Conservation (phyloP, 441 rosid genomes). For the Arabidopsis hybrid region DNA sequence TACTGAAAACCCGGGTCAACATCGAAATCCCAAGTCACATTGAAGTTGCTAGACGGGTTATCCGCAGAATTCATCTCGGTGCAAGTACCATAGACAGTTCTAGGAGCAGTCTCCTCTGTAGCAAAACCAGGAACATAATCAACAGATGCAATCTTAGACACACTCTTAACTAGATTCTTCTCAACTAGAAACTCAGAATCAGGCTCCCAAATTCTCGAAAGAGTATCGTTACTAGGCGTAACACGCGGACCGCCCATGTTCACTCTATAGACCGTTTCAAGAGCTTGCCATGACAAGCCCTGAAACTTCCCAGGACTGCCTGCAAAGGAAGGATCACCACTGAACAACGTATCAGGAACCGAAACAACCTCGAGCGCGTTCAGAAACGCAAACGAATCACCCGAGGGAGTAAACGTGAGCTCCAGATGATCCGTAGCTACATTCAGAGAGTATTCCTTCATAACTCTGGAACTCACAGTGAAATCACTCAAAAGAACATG, state of each 20-base stretch:
- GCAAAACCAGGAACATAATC: conserved; percentile 54
- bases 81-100: conserved; percentile 71
- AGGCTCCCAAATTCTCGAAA: conserved; percentile 80
- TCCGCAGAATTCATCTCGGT: conserved; percentile 58
- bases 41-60: conserved; percentile 66
- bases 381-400: conserved; percentile 67
- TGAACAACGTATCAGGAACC: conserved; percentile 62
- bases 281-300: conserved; percentile 58
- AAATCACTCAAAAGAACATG: conserved; percentile 65
- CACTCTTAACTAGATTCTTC: conserved; percentile 47
- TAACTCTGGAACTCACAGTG: conserved; percentile 40
- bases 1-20: conserved; percentile 79
- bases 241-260: conserved; percentile 84
- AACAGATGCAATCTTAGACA: conserved; percentile 57
- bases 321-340: conserved; percentile 42
- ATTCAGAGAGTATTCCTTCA: conserved; percentile 75
- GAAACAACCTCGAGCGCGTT: conserved; percentile 87
- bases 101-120: conserved; percentile 66
- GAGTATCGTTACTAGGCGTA: conserved; percentile 62
- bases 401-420: conserved; percentile 65
- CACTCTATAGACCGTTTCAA: conserved; percentile 71
- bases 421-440: conserved; percentile 54
- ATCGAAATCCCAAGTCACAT: conserved; percentile 82
- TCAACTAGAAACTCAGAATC: conserved; percentile 57
- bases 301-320: conserved; percentile 42